These are phyloP conservation scores for Cladophialophora yegresii DNA, from an alignment of 2,329 filamentous ascomycete genomes.

Conservation along the genomic window DNA sequence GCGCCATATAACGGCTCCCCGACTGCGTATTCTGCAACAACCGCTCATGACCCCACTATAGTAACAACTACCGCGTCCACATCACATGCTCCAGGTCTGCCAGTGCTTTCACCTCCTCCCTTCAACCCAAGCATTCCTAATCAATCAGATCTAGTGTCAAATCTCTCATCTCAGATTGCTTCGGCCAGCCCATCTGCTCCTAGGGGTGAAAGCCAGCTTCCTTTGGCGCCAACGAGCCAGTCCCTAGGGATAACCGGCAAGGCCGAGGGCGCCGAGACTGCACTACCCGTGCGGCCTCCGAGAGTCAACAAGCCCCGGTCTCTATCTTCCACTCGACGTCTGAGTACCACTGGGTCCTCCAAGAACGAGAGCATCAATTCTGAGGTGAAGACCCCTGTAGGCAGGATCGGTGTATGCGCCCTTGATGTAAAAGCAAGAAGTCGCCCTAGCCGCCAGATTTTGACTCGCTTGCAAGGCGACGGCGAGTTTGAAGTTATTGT, in stretches of 20 bases:
- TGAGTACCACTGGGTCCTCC: conserved; percentile 35
- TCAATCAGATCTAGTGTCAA: conserved; percentile 30
- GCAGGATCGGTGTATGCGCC: conserved; percentile 87
- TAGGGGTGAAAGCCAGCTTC: conserved; percentile 15
- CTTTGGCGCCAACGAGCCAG: conserved; percentile 21
- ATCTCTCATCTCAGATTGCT: conserved; percentile 17
- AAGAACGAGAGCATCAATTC: conserved; percentile 29
- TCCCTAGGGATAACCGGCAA: conserved; percentile 13
- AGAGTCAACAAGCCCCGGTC: conserved; percentile 31
- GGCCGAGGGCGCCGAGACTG: conserved; percentile 22
- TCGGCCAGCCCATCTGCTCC: conserved; percentile 16
- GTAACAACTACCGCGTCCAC: conserved; percentile 34
- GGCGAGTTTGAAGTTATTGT: conserved; percentile 95
- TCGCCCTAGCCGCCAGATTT: conserved; percentile 93
- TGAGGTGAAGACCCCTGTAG: conserved; percentile 44
- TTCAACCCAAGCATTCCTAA: conserved; percentile 30
- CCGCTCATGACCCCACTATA: conserved; percentile 33
- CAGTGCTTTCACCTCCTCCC: conserved; percentile 34
- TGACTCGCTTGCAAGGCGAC: conserved; percentile 87
- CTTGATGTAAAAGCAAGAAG: conserved; percentile 93
- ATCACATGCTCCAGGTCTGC: conserved; percentile 29
- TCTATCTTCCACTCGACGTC: conserved; percentile 32
- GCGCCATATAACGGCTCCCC: conserved; percentile 35
- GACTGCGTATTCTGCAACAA: conserved; percentile 29
- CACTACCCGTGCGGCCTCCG: conserved; percentile 30